Base-by-base conservation (phyloP, 768 basidiomycete genomes). In the Brasilioporus rufonigricans region DNA sequence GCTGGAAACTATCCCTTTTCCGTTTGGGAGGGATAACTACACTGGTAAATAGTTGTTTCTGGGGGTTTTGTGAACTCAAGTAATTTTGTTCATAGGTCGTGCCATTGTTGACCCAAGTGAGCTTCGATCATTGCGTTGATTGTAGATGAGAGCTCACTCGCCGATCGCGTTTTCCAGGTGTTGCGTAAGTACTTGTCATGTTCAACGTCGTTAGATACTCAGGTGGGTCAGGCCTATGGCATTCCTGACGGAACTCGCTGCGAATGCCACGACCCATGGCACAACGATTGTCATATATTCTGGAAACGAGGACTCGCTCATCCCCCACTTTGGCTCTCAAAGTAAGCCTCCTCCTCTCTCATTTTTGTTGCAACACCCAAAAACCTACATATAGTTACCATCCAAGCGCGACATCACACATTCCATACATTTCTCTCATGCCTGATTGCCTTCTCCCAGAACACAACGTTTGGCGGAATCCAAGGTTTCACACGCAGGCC, bases 401-500 rank as follows among this genome's bases (percentile, higher is more conserved):
- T 85, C 33, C 83, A 83, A 68, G 82, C 79, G 50, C 16, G 62
- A 57, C 46, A 48, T 52, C 13, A 11, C 7, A 6, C 7, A 19
- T 38, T 53, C 29, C 24, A 24, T 29, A 9, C 18, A 16, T 24
- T 32, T 21, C 24, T n/a, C 23, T 8, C 2, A 1, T 45, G 18
- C 50, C 56, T 51, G n/a, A 60, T 10, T 26, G 21, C 27, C 2
- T 24, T 35, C 2, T 12, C 52, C 0, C 55, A 88, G 84, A 91
- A 91, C 62, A 87, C 86, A n/a, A 89, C 87, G 1, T 91, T 89
- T 62, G 86, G 87, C 26, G 87, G 87, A 9, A 83, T 84, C 38
- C 85, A 85, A 69, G 88, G 88, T 2, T 91, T 91, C 66, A 82
- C 85, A 0, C 75, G 81, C 40, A 79, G 76, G 53, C 88, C 88